A percentile compares a stretch with the other conserved stretches of the same genome.
Conservation (phyloP, 805 yeast species). For the Wickerhamiella bombiphila region DNA sequence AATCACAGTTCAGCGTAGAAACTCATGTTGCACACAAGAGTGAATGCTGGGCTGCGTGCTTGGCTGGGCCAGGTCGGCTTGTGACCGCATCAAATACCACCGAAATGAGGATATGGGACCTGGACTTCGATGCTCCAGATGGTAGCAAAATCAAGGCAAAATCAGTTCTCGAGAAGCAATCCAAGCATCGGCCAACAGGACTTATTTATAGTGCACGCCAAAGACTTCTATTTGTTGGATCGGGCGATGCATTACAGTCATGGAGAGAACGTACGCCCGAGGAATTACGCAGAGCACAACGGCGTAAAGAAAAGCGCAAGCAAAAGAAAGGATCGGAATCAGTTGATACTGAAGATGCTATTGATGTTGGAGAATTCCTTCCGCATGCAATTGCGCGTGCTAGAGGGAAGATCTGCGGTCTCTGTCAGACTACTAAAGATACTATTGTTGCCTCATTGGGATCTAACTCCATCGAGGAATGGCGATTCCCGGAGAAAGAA, state of each 20-base stretch:
- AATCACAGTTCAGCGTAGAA: slow-evolving; percentile 78
- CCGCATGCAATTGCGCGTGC: slow-evolving; percentile 55
- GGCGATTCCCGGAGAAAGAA: slow-evolving; percentile 29
- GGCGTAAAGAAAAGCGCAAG: slow-evolving; percentile 64
- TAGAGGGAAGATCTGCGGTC: slow-evolving; percentile 15
- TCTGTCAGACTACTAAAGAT: slow-evolving; percentile 31
- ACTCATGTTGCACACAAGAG: slow-evolving; percentile 88
- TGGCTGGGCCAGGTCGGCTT: slow-evolving; percentile 17
- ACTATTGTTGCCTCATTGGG: slow-evolving; percentile 52
- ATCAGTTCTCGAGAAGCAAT: slow-evolving; percentile 57
- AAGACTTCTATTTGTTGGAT: slow-evolving; percentile 30
- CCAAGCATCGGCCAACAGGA: slow-evolving; percentile 15
- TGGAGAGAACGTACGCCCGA: slow-evolving; percentile 62
- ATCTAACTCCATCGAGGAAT: slow-evolving; percentile 63
- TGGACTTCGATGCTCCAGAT: slow-evolving; percentile 42
- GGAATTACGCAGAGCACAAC: slow-evolving; percentile 64
- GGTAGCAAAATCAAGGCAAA: slow-evolving; percentile 38
- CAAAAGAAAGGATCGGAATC: slow-evolving; percentile 40
- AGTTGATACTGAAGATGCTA: slow-evolving; percentile 38
- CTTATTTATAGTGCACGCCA: slow-evolving; percentile 4
- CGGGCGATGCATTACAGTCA: slow-evolving; percentile 67
- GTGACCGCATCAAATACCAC: slow-evolving; percentile 70
- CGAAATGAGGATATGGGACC: slow-evolving; percentile 69
- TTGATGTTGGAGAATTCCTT: slow-evolving; percentile 37
- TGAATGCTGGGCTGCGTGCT: slow-evolving; percentile 64